Percentiles rank a stretch among this genome's conserved stretches.
phyloP scores from a whole-genome alignment of 768 basidiomycete species.

The Scleroderma bovista region DNA sequence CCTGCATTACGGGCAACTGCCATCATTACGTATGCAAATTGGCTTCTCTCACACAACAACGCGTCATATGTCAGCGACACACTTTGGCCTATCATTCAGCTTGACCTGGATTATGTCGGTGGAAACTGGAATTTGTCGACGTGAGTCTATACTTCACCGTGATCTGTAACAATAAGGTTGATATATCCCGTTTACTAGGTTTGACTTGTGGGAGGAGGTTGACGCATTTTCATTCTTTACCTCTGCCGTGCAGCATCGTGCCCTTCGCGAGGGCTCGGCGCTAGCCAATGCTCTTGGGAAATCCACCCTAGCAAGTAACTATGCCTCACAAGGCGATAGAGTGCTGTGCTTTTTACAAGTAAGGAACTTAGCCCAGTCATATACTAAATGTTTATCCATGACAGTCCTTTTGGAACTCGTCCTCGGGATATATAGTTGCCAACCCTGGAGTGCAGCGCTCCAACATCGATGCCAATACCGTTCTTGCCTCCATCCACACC shows the following conservation, averaged over 20 bases:
- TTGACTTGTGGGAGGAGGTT: slow-evolving; percentile 76
- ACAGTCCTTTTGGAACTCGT: slow-evolving; percentile 73
- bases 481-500: slow-evolving; percentile 71
- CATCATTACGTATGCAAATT: slow-evolving; percentile 67
- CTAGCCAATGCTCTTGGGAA: slow-evolving; percentile 58
- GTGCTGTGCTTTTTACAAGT: slow-evolving; percentile 76
- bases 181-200: slow-evolving; percentile 31
- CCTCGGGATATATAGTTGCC: slow-evolving; percentile 57
- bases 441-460: slow-evolving; percentile 73
- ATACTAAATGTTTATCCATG: neutral
- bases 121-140: slow-evolving; percentile 62
- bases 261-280: slow-evolving; percentile 61
- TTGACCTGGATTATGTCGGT: slow-evolving; percentile 74
- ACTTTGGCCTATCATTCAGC: slow-evolving; percentile 67
- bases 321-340: slow-evolving; percentile 54
- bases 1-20: slow-evolving; percentile 70
- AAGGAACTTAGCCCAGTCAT: slow-evolving; percentile 1
- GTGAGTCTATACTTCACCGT: slow-evolving; percentile 21
- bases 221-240: slow-evolving; percentile 76
- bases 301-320: slow-evolving; percentile 36
- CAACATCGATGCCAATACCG: slow-evolving; percentile 70
- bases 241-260: slow-evolving; percentile 68
- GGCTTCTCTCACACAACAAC: slow-evolving; percentile 50
- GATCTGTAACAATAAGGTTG: neutral
- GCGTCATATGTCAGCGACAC: slow-evolving; percentile 41